phyloP scores from a whole-genome alignment of 352 stramenopile genomes.

The Phytophthora vignae region DNA sequence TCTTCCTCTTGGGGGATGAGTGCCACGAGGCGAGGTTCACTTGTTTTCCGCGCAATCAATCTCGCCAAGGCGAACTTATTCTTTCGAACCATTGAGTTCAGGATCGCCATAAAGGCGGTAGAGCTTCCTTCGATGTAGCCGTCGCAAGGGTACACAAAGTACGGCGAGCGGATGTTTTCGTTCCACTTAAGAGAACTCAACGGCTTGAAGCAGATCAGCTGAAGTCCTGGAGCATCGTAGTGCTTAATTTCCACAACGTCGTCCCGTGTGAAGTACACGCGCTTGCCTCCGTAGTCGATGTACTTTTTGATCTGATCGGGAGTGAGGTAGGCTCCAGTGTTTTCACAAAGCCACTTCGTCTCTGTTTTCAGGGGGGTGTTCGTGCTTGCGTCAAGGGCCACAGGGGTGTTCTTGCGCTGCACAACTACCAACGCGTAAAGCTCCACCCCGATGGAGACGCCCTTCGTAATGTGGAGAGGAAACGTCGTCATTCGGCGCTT shows the following conservation, averaged over 20 bases:
- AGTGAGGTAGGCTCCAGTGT: conserved; percentile 77
- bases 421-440: conserved; percentile 70
- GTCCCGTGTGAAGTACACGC: conserved; percentile 83
- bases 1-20: conserved; percentile 82
- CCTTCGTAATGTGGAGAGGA: conserved; percentile 70
- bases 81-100: conserved; percentile 73
- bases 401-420: conserved; percentile 68
- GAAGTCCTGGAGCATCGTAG: conserved; percentile 74
- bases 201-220: conserved; percentile 86
- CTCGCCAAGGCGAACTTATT: conserved; percentile 73
- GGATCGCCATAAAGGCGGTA: conserved; percentile 72
- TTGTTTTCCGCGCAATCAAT: conserved; percentile 79
- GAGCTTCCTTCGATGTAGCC: conserved; percentile 81
- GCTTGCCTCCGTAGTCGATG: conserved; percentile 76
- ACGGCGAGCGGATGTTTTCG: conserved; percentile 74
- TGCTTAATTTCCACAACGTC: conserved; percentile 85
- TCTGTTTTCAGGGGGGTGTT: conserved; percentile 81
- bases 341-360: conserved; percentile 88
- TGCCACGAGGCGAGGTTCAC: conserved; percentile 77
- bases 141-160: conserved; percentile 87
- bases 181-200: conserved; percentile 66
- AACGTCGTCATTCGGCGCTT: conserved; percentile 81
- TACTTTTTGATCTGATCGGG: conserved; percentile 83
- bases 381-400: conserved; percentile 73
- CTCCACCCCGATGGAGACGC: conserved; percentile 82